Percentiles rank a stretch among this genome's conserved stretches.
phyloP scores from a whole-genome alignment of 2,329 filamentous ascomycete genomes.

The Pseudocercospora ulei region DNA sequence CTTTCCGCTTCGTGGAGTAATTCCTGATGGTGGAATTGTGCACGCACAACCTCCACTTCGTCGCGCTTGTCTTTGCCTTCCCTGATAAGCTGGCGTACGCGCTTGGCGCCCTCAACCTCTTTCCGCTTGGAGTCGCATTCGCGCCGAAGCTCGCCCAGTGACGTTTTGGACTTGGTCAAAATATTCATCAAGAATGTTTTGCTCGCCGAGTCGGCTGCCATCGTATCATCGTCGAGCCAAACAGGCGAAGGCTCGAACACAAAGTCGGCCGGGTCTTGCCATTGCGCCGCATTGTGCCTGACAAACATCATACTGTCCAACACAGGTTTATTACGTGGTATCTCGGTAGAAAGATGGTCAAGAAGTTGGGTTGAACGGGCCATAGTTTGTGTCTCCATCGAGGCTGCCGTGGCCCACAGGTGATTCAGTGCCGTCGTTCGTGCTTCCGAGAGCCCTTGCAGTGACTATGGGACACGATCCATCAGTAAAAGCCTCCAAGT shows the following conservation, averaged over 20 bases:
- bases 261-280: constrained; percentile 76
- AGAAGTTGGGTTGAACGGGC: constrained; percentile 63
- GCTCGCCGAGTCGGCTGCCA: constrained; percentile 76
- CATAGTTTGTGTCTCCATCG: constrained; percentile 70
- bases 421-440: constrained; percentile 72
- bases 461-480: constrained; percentile 39
- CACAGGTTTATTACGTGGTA: constrained; percentile 74
- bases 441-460: constrained; percentile 90
- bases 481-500: constrained; percentile 1
- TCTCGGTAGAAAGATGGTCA: constrained; percentile 65
- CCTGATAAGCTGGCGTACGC: constrained; percentile 62
- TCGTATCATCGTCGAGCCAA: constrained; percentile 85
- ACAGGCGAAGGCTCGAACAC: constrained; percentile 88
- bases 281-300: constrained; percentile 70
- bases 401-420: constrained; percentile 71
- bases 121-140: constrained; percentile 78
- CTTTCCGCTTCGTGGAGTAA: constrained; percentile 74
- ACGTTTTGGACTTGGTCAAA: constrained; percentile 77
- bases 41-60: constrained; percentile 71
- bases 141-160: constrained; percentile 66
- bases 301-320: constrained; percentile 98
- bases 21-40: constrained; percentile 78
- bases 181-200: constrained; percentile 89
- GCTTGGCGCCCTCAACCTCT: constrained; percentile 71
- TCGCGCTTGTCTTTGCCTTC: constrained; percentile 82